phyloP scores from a whole-genome alignment of 257 asterid species.

The Gardenia jasminoides region DNA sequence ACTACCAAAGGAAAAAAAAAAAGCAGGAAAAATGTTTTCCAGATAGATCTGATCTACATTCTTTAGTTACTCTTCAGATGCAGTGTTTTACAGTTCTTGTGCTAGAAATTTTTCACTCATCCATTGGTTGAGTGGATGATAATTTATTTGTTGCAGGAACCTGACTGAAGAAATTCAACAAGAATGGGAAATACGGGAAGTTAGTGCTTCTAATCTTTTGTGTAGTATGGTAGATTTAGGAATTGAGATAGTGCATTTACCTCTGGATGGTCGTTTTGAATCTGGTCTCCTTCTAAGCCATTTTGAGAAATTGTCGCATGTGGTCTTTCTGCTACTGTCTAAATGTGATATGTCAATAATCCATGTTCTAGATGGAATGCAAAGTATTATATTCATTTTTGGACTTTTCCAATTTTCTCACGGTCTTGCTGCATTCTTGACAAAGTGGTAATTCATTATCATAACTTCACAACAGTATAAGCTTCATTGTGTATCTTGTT shows the following conservation, averaged over 20 bases:
- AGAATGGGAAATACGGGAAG: slow-evolving; percentile 81
- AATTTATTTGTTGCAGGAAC: slow-evolving; percentile 50
- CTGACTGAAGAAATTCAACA: slow-evolving; percentile 89
- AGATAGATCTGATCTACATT: background rate
- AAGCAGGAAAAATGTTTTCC: background rate
- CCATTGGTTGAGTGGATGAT: background rate
- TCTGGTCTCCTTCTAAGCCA: background rate
- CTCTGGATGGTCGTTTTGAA: background rate
- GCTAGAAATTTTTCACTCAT: background rate
- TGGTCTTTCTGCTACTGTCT: background rate
- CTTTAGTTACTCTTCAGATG: too few species aligned
- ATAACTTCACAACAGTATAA: too few species aligned
- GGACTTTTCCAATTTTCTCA: background rate
- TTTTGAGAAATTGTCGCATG: background rate
- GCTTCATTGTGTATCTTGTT: too few species aligned
- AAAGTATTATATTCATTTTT: too few species aligned
- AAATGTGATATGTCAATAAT: background rate
- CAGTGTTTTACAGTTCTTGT: background rate
- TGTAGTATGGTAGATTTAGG: background rate
- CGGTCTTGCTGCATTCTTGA: background rate
- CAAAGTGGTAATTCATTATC: too few species aligned
- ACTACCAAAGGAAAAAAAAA: background rate
- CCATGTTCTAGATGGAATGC: background rate
- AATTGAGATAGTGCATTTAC: background rate
- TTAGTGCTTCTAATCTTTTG: slow-evolving; percentile 23